Percentiles rank a stretch among this genome's conserved stretches.
These are phyloP conservation scores for Cyanodermella asteris DNA, from an alignment of 2,329 filamentous ascomycete genomes.

Conservation along the genomic window DNA sequence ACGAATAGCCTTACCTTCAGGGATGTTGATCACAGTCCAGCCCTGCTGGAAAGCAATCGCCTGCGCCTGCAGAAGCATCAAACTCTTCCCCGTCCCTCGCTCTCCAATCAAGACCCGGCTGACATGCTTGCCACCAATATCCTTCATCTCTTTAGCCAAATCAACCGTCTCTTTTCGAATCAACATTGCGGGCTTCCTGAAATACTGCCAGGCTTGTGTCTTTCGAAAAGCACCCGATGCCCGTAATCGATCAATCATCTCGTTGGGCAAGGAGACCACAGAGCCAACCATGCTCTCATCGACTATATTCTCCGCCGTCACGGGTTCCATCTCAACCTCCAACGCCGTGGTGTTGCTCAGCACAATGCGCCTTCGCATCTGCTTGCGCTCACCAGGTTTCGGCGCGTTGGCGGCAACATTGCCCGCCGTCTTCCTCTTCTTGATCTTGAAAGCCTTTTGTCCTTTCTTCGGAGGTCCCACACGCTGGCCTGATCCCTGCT, in stretches of 20 bases:
- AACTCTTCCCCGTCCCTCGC: constrained; percentile 64
- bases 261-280: constrained; percentile 46
- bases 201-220: constrained; percentile 71
- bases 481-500: background rate
- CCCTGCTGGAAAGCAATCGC: constrained; percentile 58
- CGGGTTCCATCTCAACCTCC: constrained; percentile 46
- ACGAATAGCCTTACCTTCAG: constrained; percentile 76
- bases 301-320: constrained; percentile 34
- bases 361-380: constrained; percentile 67
- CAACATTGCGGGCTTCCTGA: constrained; percentile 59
- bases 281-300: constrained; percentile 36
- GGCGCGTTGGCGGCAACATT: constrained; percentile 32
- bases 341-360: constrained; percentile 89
- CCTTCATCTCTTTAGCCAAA: constrained; percentile 40
- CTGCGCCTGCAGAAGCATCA: constrained; percentile 65
- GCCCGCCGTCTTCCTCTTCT: constrained; percentile 24
- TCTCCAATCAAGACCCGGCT: constrained; percentile 51
- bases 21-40: constrained; percentile 76
- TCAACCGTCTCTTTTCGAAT: constrained; percentile 58
- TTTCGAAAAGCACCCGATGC: constrained; percentile 79
- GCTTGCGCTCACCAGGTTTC: constrained; percentile 61
- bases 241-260: constrained; percentile 57
- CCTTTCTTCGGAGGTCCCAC: constrained; percentile 10
- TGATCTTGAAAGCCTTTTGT: constrained; percentile 19
- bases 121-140: constrained; percentile 21